Evolutionary conservation across 2,329 filamentous ascomycete genomes (phyloP).

Genomic region (Xylaria sp.): DNA sequence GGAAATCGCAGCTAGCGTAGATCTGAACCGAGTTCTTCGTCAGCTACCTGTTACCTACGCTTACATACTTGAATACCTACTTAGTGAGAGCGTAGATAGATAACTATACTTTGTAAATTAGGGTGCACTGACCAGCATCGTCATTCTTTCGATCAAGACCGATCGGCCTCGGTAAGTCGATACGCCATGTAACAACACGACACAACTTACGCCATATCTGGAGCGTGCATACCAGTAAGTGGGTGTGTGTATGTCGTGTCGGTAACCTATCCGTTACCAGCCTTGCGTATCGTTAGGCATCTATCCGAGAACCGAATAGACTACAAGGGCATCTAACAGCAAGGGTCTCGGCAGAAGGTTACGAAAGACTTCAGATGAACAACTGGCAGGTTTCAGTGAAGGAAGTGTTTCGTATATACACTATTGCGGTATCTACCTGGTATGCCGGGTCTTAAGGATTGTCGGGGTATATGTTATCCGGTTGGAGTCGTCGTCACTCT

Average conservation of each 20-base stretch:
- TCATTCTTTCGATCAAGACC: not conserved
- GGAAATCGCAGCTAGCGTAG: too few relatives aligned
- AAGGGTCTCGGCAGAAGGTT: not conserved
- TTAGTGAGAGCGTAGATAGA: too few relatives aligned
- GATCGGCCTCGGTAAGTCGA: not conserved
- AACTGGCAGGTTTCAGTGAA: not conserved
- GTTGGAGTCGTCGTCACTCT: conserved; percentile 4
- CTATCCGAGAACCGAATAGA: not conserved
- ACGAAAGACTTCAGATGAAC: conserved; percentile 8
- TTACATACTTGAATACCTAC: too few relatives aligned
- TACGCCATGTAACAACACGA: too few relatives aligned
- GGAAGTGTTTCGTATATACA: conserved; percentile 10
- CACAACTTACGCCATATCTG: too few relatives aligned
- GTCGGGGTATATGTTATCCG: conserved; percentile 2
- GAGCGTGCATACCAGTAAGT: not conserved
- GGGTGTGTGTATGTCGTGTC: not conserved
- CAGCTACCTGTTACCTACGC: too few relatives aligned
- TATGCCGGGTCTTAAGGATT: not conserved
- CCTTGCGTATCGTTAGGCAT: not conserved
- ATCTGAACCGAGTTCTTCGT: too few relatives aligned
- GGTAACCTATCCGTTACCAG: not conserved
- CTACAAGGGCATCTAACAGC: not conserved
- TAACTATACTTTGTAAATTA: too few relatives aligned
- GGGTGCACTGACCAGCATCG: too few relatives aligned
- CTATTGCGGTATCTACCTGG: not conserved